Evolutionary conservation across 1,284 basidiomycete genomes (phyloP).

Genomic region (Athelia sp.): DNA sequence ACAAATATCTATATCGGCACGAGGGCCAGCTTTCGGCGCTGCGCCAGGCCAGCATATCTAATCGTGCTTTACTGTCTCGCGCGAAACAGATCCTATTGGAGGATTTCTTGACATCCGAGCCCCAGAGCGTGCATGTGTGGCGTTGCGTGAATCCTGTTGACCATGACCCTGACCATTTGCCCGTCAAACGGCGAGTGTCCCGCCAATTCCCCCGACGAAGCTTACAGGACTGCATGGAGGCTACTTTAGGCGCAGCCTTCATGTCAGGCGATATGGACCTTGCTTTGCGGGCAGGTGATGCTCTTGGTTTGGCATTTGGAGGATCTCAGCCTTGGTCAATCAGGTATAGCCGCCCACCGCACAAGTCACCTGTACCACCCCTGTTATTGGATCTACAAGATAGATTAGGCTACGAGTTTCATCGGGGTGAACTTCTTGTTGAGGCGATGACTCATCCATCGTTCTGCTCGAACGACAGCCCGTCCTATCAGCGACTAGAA

Average conservation of each 20-base stretch:
- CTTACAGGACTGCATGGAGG: constrained; percentile 84
- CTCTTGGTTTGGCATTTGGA: constrained; percentile 68
- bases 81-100: constrained; percentile 63
- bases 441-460: constrained; percentile 83
- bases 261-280: constrained; percentile 63
- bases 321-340: constrained; percentile 57
- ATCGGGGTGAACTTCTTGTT: constrained; percentile 52
- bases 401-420: constrained; percentile 66
- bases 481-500: constrained; percentile 80
- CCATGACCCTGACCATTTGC: constrained; percentile 24
- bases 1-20: constrained; percentile 67
- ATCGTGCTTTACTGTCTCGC: constrained; percentile 60
- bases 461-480: constrained; percentile 46
- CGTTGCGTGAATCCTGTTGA: constrained; percentile 41
- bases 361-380: constrained; percentile 30
- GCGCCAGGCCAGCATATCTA: constrained; percentile 61
- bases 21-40: constrained; percentile 75
- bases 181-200: constrained; percentile 22
- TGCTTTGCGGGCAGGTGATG: constrained; percentile 59
- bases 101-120: constrained; percentile 57
- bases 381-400: constrained; percentile 58
- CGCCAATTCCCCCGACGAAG: constrained; percentile 57
- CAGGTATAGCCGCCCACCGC: constrained; percentile 37
- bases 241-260: constrained; percentile 71
- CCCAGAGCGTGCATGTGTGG: constrained; percentile 54